Evolutionary conservation across 257 asterid species (phyloP).

Genomic region (Fraxinus anomala): DNA sequence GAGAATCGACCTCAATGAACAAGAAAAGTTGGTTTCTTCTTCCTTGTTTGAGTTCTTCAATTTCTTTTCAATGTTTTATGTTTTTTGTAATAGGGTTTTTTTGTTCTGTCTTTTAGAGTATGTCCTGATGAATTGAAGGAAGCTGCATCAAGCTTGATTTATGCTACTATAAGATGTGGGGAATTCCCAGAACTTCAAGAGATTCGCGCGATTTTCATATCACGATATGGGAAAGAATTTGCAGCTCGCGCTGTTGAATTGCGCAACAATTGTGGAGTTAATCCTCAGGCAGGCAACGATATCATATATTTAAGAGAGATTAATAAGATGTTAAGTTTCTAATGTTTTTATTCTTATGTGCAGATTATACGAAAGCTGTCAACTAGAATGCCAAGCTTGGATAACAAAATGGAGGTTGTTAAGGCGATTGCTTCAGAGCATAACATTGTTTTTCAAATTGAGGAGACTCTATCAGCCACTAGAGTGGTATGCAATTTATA

Average conservation of each 20-base stretch:
- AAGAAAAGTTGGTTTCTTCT: conserved; percentile 48
- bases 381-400: conserved; percentile 66
- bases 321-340: background rate
- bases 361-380: conserved; percentile 85
- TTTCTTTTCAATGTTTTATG: background rate
- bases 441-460: conserved; percentile 55
- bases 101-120: conserved; percentile 34
- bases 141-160: conserved; percentile 68
- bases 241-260: conserved; percentile 65
- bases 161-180: conserved; percentile 82
- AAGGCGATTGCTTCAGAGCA: conserved; percentile 70
- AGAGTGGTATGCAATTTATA: conserved; percentile 38
- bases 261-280: conserved; percentile 89
- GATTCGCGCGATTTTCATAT: conserved; percentile 53
- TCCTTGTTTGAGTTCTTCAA: background rate
- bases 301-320: background rate
- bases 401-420: conserved; percentile 55
- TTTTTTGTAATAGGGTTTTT: background rate
- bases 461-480: conserved; percentile 30
- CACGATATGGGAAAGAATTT: conserved; percentile 69
- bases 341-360: background rate
- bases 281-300: conserved; percentile 50
- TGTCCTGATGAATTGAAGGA: conserved; percentile 85
- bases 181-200: conserved; percentile 92
- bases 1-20: conserved; percentile 60